These are phyloP conservation scores for Curvularia hawaiiensis DNA, from an alignment of 2,329 filamentous ascomycete genomes.

Conservation along the genomic window DNA sequence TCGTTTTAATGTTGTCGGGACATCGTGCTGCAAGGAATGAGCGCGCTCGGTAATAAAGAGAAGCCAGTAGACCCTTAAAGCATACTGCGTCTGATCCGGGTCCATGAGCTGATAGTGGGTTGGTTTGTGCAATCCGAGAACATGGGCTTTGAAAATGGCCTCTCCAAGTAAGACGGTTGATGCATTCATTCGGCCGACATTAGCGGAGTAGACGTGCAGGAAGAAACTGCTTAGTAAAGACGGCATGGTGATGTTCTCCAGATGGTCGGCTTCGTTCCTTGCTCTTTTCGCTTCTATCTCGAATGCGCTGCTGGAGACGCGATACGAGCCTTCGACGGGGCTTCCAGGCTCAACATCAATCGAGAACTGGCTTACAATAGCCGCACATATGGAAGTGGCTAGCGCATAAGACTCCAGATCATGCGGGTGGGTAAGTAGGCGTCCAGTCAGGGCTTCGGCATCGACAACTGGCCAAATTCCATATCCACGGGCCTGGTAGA, in stretches of 20 bases:
- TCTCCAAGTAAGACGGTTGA: constrained; percentile 42
- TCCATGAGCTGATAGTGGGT: constrained; percentile 33
- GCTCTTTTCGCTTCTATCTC: constrained; percentile 38
- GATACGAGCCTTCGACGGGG: constrained; percentile 40
- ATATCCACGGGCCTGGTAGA: constrained; percentile 40
- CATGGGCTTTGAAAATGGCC: constrained; percentile 42
- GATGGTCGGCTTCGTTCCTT: constrained; percentile 36
- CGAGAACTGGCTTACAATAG: constrained; percentile 44
- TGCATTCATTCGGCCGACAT: constrained; percentile 42
- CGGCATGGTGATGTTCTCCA: constrained; percentile 38
- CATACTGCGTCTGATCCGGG: constrained; percentile 35
- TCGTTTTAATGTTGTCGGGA: constrained; percentile 40
- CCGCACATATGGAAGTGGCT: constrained; percentile 41
- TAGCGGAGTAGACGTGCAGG: constrained; percentile 43
- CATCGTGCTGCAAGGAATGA: constrained; percentile 44
- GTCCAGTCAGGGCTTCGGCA: constrained; percentile 38
- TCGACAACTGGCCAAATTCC: constrained; percentile 45
- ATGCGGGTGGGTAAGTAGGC: constrained; percentile 39
- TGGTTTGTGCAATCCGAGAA: constrained; percentile 38
- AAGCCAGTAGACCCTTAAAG: constrained; percentile 43
- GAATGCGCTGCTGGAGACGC: constrained; percentile 38
- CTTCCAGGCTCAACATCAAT: constrained; percentile 39
- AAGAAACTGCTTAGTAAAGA: constrained; percentile 42
- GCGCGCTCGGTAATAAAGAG: constrained; percentile 46
- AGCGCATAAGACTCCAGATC: constrained; percentile 42